These are phyloP conservation scores for Phytophthora cryptogea DNA, from an alignment of 352 stramenopile genomes.

Conservation along the genomic window DNA sequence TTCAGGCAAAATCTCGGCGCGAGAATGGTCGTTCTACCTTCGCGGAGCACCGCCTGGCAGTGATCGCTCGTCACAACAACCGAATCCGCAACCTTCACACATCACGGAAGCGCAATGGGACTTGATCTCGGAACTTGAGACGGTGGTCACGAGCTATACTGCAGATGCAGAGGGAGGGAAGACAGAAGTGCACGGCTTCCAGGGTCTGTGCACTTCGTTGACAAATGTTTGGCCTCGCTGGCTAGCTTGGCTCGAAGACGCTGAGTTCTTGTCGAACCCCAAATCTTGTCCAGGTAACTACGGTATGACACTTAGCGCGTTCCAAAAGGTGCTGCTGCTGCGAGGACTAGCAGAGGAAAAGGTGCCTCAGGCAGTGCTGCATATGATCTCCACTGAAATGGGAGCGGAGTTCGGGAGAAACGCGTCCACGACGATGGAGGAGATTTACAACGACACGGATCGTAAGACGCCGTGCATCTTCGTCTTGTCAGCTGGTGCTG, in stretches of 20 bases:
- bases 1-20: conserved; percentile 59
- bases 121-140: conserved; percentile 79
- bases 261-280: conserved; percentile 41
- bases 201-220: conserved; percentile 71
- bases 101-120: conserved; percentile 86
- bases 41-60: conserved; percentile 52
- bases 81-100: conserved; percentile 67
- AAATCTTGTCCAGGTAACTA: conserved; percentile 51
- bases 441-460: conserved; percentile 93
- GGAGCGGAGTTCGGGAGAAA: conserved; percentile 87
- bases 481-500: conserved; percentile 90
- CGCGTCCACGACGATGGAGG: conserved; percentile 88
- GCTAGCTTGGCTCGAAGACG: conserved; percentile 59
- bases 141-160: conserved; percentile 40
- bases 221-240: conserved; percentile 60
- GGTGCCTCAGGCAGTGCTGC: conserved; percentile 80
- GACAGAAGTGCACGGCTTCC: conserved; percentile 45
- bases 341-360: conserved; percentile 90
- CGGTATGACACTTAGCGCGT: conserved; percentile 50
- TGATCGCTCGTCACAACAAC: conserved; percentile 27
- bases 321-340: conserved; percentile 80
- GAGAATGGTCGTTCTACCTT: conserved; percentile 92
- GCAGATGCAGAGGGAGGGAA: conserved; percentile 12
- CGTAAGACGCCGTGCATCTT: conserved; percentile 94
- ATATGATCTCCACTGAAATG: conserved; percentile 89